A percentile compares a stretch with the other conserved stretches of the same genome.
These are phyloP conservation scores for Coemansia sp. DNA, from an alignment of 192 early-diverging fungal species.

Conservation along the genomic window DNA sequence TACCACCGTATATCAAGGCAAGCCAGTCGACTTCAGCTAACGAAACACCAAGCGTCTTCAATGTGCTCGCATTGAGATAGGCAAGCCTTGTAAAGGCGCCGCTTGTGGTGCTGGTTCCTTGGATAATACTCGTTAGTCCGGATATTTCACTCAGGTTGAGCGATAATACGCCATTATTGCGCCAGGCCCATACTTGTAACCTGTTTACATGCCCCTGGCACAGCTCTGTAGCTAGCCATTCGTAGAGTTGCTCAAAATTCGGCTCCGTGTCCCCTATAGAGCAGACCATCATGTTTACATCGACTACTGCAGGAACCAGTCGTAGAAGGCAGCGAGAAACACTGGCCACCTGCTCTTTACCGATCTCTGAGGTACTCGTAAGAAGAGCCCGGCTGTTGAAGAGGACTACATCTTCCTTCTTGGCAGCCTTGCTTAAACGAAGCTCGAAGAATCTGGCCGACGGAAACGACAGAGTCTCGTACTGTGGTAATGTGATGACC, in stretches of 20 bases:
- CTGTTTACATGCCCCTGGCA: background rate
- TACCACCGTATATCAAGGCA: background rate
- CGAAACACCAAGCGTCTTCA: background rate
- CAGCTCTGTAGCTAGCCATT: background rate
- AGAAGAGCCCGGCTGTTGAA: background rate
- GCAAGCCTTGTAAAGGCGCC: background rate
- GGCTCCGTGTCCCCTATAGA: background rate
- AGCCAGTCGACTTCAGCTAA: background rate
- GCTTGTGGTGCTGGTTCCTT: background rate
- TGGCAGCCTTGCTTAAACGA: background rate
- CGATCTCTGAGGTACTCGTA: background rate
- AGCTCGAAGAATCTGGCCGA: background rate
- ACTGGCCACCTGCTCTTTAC: background rate
- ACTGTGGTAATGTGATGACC: background rate
- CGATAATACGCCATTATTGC: background rate
- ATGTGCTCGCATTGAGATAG: background rate
- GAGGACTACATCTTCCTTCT: background rate
- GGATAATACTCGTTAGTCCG: background rate
- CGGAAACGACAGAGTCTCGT: background rate
- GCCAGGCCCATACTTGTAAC: background rate
- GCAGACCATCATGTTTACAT: background rate
- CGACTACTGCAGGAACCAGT: background rate
- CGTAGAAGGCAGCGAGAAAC: background rate
- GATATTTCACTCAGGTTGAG: background rate
- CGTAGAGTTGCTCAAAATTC: background rate